A percentile compares a stretch with the other conserved stretches of the same genome.
Conservation (phyloP, 768 basidiomycete species). For the Sporobolomyces pararoseus region DNA sequence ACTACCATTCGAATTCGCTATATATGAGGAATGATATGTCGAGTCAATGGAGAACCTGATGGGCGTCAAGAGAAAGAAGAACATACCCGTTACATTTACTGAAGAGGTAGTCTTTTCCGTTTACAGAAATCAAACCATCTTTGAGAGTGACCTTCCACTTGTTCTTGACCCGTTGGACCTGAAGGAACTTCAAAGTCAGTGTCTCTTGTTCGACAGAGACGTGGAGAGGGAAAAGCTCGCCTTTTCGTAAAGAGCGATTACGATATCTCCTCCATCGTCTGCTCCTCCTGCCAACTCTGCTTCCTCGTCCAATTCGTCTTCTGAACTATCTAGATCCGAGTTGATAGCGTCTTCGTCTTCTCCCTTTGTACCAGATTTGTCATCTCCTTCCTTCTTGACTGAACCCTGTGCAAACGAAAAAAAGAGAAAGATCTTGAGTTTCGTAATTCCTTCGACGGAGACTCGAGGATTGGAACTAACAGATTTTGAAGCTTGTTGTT, state of each 20-base stretch:
- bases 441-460: neutral
- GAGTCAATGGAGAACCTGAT: neutral
- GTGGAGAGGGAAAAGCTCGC: conserved; percentile 52
- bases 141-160: conserved; percentile 98
- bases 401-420: neutral
- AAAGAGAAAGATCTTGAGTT: neutral
- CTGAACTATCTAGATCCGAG: conserved; percentile 89
- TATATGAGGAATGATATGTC: neutral
- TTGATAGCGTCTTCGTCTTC: conserved; percentile 74
- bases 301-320: conserved; percentile 68
- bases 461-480: neutral
- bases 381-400: conserved; percentile 16
- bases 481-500: conserved; percentile 25
- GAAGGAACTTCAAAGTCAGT: conserved; percentile 11
- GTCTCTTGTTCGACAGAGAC: neutral
- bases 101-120: conserved; percentile 96
- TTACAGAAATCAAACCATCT: conserved; percentile 95
- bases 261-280: conserved; percentile 73
- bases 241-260: conserved; percentile 98
- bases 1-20: conserved; percentile 48
- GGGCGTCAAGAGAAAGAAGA: neutral
- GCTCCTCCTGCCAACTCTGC: conserved; percentile 61
- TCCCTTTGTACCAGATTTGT: conserved; percentile 1
- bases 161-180: conserved; percentile 99
- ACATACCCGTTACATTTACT: conserved; percentile 90